Evolutionary conservation across 2,329 filamentous ascomycete species (phyloP), one percentile per base, ranked within the genome.

Genomic region (Sordariomycetes sp.): DNA sequence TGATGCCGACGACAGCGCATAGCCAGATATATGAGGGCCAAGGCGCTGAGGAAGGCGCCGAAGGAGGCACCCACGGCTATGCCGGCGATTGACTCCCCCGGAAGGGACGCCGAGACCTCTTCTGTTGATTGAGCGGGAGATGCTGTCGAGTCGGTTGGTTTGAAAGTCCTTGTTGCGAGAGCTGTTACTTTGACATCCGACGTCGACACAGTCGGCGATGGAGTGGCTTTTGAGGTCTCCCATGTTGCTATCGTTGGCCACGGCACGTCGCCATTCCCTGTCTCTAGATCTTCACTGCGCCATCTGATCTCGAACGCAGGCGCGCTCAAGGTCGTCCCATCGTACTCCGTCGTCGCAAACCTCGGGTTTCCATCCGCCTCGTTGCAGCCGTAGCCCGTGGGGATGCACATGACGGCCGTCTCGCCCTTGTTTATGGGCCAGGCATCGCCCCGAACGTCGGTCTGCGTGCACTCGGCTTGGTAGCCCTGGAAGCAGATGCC

Each of bases 31-130:
- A 25, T 9, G 23, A 8, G 37, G 44, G 21, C 38, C 2, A 54
- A 54, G 15, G 54, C 59, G 31, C 51, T 61, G 21, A 64, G 39
- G 10, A 67, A 45, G 29, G 50, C 46, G 16, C 32, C 36, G 18
- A 32, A 28, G 4, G 29, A 26, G 11, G 36, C 29, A 9, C 42
- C 43, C 16, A 44, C 27, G 8, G 34, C 34, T n/a, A 45, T 39
- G 10, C 43, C 43, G 12, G 38, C 39, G 23, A 43, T 40, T 4
- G 35, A 20, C 10, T 39, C 36, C 9, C 16, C 14, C 41, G 9
- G 39, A 5, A n/a, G 16, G 30, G 11, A 16, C 5, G n/a, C 15
- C 18, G n/a, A 14, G 20, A 20, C 15, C 16, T 18, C 15, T 16
- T 8, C 31, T 4, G 24, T 14, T 21, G 16, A n/a, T 8, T 14